A percentile compares a stretch with the other conserved stretches of the same genome.
These are phyloP conservation scores for Penicillium janthinellum DNA, from an alignment of 2,329 filamentous ascomycete species.

Conservation along the genomic window DNA sequence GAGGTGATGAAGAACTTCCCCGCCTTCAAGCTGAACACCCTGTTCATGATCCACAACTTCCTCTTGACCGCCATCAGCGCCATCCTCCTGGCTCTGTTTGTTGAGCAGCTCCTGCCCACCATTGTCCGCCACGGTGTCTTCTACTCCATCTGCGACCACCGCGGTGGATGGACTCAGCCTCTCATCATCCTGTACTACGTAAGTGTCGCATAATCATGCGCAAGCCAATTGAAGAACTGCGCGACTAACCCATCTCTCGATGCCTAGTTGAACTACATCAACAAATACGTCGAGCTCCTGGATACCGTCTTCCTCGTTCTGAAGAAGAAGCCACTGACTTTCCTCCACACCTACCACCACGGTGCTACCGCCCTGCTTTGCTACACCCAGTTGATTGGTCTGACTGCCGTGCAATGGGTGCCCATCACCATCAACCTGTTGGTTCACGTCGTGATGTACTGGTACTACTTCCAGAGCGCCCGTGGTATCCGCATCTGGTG, in stretches of 20 bases:
- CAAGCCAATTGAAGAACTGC: background rate
- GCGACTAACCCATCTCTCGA: slow-evolving; percentile 40
- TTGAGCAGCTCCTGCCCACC: slow-evolving; percentile 87
- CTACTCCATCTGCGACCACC: slow-evolving; percentile 73
- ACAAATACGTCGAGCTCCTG: slow-evolving; percentile 93
- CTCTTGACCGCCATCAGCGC: slow-evolving; percentile 85
- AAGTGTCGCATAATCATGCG: slow-evolving; percentile 44
- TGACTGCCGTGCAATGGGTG: slow-evolving; percentile 93
- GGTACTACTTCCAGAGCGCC: slow-evolving; percentile 99
- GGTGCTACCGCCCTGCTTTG: slow-evolving; percentile 94
- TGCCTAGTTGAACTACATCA: slow-evolving; percentile 88
- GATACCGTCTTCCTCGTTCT: slow-evolving; percentile 97
- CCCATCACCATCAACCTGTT: slow-evolving; percentile 88
- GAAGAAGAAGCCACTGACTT: slow-evolving; percentile 99
- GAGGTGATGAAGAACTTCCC: slow-evolving; percentile 87
- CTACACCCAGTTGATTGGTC: slow-evolving; percentile 94
- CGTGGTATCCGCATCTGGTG: slow-evolving; percentile 96
- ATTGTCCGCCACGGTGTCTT: slow-evolving; percentile 81
- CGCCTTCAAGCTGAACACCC: slow-evolving; percentile 80
- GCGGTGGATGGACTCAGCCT: slow-evolving; percentile 91
- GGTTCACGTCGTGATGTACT: slow-evolving; percentile 99
- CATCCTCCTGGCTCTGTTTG: slow-evolving; percentile 77
- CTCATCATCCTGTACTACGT: slow-evolving; percentile 97
- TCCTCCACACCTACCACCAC: slow-evolving; percentile 99
- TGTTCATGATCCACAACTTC: slow-evolving; percentile 97